Evolutionary conservation across 2,329 filamentous ascomycete species (phyloP), one percentile per base, ranked within the genome.

Genomic region (Colletotrichum theobromicola): DNA sequence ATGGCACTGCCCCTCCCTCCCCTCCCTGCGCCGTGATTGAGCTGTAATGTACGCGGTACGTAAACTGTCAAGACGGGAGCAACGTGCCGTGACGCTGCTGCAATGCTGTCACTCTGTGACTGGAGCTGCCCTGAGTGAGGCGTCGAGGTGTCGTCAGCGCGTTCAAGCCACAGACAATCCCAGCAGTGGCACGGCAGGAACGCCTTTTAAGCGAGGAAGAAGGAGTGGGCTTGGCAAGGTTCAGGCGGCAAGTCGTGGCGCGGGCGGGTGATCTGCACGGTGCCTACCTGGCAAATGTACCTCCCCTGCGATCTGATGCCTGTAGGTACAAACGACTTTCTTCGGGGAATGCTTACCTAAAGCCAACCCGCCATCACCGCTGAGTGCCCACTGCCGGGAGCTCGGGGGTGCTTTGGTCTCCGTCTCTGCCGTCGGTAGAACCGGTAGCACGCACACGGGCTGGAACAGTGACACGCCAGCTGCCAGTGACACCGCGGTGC

Each of bases 81-180:
- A 46, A 37, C 34, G 58, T 62, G 70, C 46, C 66, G 70, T 30
- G 46, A 64, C 21, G 42, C 70, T 65, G 46, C 35, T 57, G 12
- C 53, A 57, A 30, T 26, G 53, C 24, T 18, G 50, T 18, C 16
- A n/a, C 12, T 32, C 12, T 65, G 67, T 26, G 32, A 71, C 55
- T 74, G 61, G 68, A 74, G 61, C 67, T 67, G 35, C 46, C 62
- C 37, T 72, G 18, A 35, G 32, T 61, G 61, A 55, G 72, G 72
- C 67, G 67, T 42, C 26, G 55, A 62, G 72, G 62, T 73, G 67
- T 74, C 72, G 72, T 72, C 72, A 74, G 67, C 72, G 34, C 37
- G 53, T 74, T 21, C 21, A 42, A 62, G 58, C 58, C 58, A 62
- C 58, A 62, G n/a, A 4, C 16, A 34, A 8, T 24, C n/a, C 18